phyloP scores from a whole-genome alignment of 495 filamentous ascomycete genomes.

The Penicillium salamii region DNA sequence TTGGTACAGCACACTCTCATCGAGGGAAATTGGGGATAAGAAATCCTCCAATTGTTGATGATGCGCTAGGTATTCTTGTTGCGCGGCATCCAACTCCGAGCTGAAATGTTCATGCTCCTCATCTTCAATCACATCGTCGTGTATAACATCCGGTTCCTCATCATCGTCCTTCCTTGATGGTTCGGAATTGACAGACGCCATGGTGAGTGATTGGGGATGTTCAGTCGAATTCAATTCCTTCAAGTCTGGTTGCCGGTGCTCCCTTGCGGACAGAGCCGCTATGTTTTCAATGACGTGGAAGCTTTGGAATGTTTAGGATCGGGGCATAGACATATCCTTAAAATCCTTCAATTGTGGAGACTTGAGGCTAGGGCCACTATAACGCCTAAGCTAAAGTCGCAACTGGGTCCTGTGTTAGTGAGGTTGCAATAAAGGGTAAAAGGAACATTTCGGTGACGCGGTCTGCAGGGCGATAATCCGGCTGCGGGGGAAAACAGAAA shows the following conservation, averaged over 20 bases:
- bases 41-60: slow-evolving; percentile 37
- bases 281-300: slow-evolving; percentile 18
- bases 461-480: slow-evolving; percentile 27
- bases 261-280: slow-evolving; percentile 14
- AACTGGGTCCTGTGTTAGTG: slow-evolving; percentile 10
- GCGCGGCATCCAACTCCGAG: slow-evolving; percentile 29
- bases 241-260: not conserved
- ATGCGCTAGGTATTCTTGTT: slow-evolving; percentile 31
- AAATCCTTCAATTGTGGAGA: slow-evolving; percentile 4
- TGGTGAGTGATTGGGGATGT: slow-evolving; percentile 8
- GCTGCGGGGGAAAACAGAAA: slow-evolving; percentile 14
- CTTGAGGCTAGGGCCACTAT: slow-evolving; percentile 7
- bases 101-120: slow-evolving; percentile 38
- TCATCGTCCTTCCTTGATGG: slow-evolving; percentile 31
- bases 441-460: slow-evolving; percentile 31
- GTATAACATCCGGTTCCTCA: slow-evolving; percentile 33
- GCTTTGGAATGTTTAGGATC: slow-evolving; percentile 13
- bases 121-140: slow-evolving; percentile 40
- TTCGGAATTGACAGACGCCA: slow-evolving; percentile 31
- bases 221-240: not conserved
- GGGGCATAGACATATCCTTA: slow-evolving; percentile 9
- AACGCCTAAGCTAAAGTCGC: slow-evolving; percentile 5
- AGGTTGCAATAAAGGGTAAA: slow-evolving; percentile 18
- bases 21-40: slow-evolving; percentile 36
- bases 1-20: slow-evolving; percentile 50